Conservation (phyloP, 169 alveolate genomes). For the Plasmodium malariae region DNA sequence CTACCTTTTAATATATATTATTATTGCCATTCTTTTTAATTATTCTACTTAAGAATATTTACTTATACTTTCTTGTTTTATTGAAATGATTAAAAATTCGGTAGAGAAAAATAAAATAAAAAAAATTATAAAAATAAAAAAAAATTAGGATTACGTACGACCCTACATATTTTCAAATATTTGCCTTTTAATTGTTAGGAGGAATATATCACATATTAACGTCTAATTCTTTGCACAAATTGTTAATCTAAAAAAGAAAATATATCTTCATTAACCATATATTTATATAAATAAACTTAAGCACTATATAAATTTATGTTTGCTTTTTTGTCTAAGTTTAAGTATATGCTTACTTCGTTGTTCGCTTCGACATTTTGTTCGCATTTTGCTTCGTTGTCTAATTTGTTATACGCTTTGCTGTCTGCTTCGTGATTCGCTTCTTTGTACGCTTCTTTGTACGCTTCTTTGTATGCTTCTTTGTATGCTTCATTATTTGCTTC, state of each 20-base stretch:
- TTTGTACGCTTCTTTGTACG: not conserved
- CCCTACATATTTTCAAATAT: not conserved
- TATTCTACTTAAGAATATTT: too few species aligned
- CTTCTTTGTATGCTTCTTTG: too few species aligned
- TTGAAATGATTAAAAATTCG: too few species aligned
- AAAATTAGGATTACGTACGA: too few species aligned
- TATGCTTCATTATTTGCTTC: too few species aligned
- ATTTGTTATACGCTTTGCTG: not conserved
- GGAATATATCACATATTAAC: not conserved
- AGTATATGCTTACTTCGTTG: not conserved
- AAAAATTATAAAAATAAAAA: too few species aligned
- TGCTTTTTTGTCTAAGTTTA: too few species aligned
- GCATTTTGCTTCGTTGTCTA: not conserved
- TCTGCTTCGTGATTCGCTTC: not conserved
- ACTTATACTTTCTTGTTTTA: too few species aligned
- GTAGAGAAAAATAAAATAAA: not conserved
- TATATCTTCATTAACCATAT: not conserved
- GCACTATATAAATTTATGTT: not conserved
- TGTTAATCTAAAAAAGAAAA: constrained; percentile 47
- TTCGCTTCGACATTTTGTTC: not conserved
- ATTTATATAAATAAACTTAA: not conserved
- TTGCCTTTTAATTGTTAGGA: not conserved
- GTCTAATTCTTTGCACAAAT: constrained; percentile 27
- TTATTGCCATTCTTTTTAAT: too few species aligned
- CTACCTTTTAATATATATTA: too few species aligned